phyloP scores from a whole-genome alignment of 495 filamentous ascomycete genomes.

The Cenococcum geophilum region DNA sequence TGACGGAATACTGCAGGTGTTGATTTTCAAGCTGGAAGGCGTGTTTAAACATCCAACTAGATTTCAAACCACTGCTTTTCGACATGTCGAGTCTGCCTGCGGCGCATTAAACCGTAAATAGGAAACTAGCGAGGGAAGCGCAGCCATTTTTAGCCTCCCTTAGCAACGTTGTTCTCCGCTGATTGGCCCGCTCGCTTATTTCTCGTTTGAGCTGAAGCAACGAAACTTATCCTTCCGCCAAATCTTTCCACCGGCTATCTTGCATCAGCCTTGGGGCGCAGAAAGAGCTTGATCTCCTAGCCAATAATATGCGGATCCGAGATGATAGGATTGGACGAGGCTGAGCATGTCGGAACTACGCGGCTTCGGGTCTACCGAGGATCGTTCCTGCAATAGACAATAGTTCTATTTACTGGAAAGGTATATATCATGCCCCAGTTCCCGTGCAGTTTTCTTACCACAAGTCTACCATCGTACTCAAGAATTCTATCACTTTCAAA shows the following conservation, averaged over 20 bases:
- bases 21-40: too few relatives aligned
- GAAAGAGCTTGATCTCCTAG: background rate
- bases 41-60: too few relatives aligned
- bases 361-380: background rate
- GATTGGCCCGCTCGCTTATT: slow-evolving; percentile 23
- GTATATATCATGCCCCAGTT: background rate
- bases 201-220: too few relatives aligned
- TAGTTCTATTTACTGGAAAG: background rate
- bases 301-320: background rate
- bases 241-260: background rate
- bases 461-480: background rate
- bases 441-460: background rate
- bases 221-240: background rate
- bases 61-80: too few relatives aligned
- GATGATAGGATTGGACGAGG: background rate
- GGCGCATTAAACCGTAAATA: background rate
- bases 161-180: background rate
- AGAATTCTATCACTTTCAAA: background rate
- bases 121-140: background rate
- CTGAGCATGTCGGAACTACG: background rate
- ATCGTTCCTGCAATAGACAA: background rate
- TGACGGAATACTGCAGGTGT: too few relatives aligned
- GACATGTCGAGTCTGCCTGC: too few relatives aligned
- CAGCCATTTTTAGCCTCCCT: background rate
- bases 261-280: background rate